Base-by-base conservation (phyloP, 306 rosid genomes). In the Neltuma alba region DNA sequence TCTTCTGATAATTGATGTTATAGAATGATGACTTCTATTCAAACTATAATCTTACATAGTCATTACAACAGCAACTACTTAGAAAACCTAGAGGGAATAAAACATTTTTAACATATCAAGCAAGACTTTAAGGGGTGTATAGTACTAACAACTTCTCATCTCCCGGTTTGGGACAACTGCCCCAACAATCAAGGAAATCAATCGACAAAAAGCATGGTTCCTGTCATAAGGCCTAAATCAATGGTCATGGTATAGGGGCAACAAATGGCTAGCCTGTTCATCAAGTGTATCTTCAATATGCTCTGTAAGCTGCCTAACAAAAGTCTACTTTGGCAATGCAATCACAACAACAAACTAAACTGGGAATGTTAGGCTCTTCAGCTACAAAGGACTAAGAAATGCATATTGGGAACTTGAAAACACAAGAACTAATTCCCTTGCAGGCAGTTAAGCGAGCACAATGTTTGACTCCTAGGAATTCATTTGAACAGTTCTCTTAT, bases 21-120 rank as follows among this genome's bases (percentile, higher is more conserved):
- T 33, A 4, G 36, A 78, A 66, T 75, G 10, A 48, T 79, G 76
- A 67, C 50, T 41, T 58, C 13, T 76, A 57, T 52, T 81, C 70
- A 6, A 78, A 83, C 77, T 76, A 9, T 40, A 20, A 75, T 64
- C 75, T 72, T 55, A 57, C 87, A 84, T 88, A 94, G 98, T 86
- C 92, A 69, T 78, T 91, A 75, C 98, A 89, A 69, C 96, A 92
- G 33, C 97, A 92, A 64, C 85, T 89, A 70, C 90, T 88, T 52
- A 88, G 97, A 86, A 94, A 89, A 84, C 82, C 97, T 77, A 97
- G 91, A 85, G n/a, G n/a, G n/a, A n/a, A n/a, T n/a, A n/a, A n/a
- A n/a, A n/a, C n/a, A n/a, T n/a, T n/a, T n/a, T n/a, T 89, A 78
- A 85, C 96, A 64, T 92, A 92, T 85, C 97, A 89, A 77, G 88